These are phyloP conservation scores for Sclerotinia spermophila DNA, from an alignment of 2,329 filamentous ascomycete species.

Conservation along the genomic window DNA sequence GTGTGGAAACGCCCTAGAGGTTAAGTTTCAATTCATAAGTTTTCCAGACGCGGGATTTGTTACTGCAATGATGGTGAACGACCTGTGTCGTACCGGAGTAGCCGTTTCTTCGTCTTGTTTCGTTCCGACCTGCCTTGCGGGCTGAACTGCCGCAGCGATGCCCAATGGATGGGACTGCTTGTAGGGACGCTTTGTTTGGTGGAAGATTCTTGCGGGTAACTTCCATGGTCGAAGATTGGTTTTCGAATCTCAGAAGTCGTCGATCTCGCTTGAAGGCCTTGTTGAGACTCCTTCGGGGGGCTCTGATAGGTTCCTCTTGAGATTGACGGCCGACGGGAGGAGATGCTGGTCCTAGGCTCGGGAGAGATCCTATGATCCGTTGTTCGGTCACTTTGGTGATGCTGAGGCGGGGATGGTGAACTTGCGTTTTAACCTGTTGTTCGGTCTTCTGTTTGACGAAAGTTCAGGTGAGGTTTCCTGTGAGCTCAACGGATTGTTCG, in stretches of 20 bases:
- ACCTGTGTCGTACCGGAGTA: constrained; percentile 5
- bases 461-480: constrained; percentile 3
- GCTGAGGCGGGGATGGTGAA: constrained; percentile 15
- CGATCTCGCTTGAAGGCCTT: constrained; percentile 2
- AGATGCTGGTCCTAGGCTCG: neutral
- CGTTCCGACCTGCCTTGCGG: neutral
- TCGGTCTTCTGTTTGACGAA: constrained; percentile 5
- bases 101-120: constrained; percentile 14
- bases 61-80: constrained; percentile 15
- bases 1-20: constrained; percentile 4
- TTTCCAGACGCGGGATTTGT: constrained; percentile 3
- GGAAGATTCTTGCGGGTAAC: constrained; percentile 12
- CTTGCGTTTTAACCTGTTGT: constrained; percentile 15
- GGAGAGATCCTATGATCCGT: constrained; percentile 15
- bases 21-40: constrained; percentile 6
- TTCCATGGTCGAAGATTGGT: constrained; percentile 3
- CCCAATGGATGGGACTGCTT: constrained; percentile 4
- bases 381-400: constrained; percentile 13
- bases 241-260: neutral
- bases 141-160: constrained; percentile 12
- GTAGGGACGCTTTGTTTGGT: neutral
- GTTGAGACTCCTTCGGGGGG: constrained; percentile 5
- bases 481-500: neutral
- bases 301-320: constrained; percentile 11
- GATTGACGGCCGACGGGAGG: neutral